A percentile compares a stretch with the other conserved stretches of the same genome.
These are phyloP conservation scores for Globisporangium spinosum DNA, from an alignment of 352 stramenopile species.

Conservation along the genomic window DNA sequence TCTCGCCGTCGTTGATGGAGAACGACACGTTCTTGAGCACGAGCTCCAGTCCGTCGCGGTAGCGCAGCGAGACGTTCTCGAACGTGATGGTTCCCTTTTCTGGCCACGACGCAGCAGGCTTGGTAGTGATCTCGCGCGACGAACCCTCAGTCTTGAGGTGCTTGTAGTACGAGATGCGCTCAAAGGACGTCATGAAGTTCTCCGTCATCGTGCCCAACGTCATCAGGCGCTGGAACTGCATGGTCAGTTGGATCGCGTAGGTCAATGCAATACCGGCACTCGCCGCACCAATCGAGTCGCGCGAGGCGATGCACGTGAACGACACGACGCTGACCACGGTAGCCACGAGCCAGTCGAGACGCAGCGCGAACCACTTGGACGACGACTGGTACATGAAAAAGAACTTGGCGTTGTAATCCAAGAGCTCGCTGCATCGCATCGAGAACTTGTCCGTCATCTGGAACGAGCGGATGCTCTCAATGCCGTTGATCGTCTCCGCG, in stretches of 20 bases:
- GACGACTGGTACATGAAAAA: conserved; percentile 30
- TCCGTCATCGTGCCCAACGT: conserved; percentile 87
- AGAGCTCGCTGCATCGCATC: conserved; percentile 14
- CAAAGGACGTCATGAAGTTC: conserved; percentile 90
- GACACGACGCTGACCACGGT: neutral
- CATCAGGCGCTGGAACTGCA: conserved; percentile 88
- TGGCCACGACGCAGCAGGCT: conserved; percentile 63
- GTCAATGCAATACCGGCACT: conserved; percentile 84
- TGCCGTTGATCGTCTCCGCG: conserved; percentile 87
- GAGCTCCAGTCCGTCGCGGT: conserved; percentile 29
- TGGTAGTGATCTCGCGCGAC: conserved; percentile 60
- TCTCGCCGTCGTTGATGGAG: conserved; percentile 20
- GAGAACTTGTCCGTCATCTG: conserved; percentile 1
- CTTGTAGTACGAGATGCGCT: conserved; percentile 43
- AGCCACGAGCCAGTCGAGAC: conserved; percentile 29
- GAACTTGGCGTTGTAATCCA: conserved; percentile 37
- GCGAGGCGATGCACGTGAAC: conserved; percentile 24
- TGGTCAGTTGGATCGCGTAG: conserved; percentile 87
- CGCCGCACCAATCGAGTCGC: conserved; percentile 18
- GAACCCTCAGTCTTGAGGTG: conserved; percentile 45
- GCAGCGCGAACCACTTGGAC: conserved; percentile 34
- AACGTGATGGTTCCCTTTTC: conserved; percentile 34
- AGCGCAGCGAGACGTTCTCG: conserved; percentile 39
- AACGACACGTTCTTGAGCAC: conserved; percentile 30
- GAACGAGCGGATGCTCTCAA: conserved; percentile 86